Evolutionary conservation across 306 rosid species (phyloP).

Genomic region (Lupinus albus): DNA sequence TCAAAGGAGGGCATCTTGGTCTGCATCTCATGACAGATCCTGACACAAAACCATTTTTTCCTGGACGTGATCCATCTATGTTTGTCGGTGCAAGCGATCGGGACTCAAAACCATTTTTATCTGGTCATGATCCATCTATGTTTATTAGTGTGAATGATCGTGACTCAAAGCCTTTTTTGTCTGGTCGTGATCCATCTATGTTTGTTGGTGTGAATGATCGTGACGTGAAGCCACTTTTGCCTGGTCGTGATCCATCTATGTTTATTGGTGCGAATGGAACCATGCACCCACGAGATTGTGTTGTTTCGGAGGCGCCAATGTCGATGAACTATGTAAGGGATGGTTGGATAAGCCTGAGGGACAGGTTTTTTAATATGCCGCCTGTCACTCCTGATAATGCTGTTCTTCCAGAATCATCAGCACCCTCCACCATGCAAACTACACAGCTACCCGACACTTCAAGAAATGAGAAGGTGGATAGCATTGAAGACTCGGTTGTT

Average conservation of each 20-base stretch:
- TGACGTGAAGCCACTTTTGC: conserved; percentile 66
- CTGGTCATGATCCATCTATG: conserved; percentile 71
- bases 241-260: conserved; percentile 70
- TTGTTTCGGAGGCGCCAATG: conserved; percentile 58
- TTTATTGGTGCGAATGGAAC: conserved; percentile 47
- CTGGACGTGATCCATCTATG: conserved; percentile 72
- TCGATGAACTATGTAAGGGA: conserved; percentile 73
- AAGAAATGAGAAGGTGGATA: conserved; percentile 65
- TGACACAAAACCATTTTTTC: conserved; percentile 66
- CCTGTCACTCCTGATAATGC: conserved; percentile 64
- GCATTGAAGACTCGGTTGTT: conserved; percentile 60
- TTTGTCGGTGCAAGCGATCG: conserved; percentile 66
- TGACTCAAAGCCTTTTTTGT: conserved; percentile 66
- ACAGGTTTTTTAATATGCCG: conserved; percentile 69
- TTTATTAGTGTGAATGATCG: conserved; percentile 65
- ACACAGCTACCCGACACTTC: conserved; percentile 56
- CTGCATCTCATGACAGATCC: conserved; percentile 88
- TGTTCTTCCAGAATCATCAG: conserved; percentile 72
- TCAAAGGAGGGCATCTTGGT: conserved; percentile 82
- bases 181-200: conserved; percentile 72
- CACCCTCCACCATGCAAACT: conserved; percentile 60
- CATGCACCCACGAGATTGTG: conserved; percentile 68
- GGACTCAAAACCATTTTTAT: conserved; percentile 66
- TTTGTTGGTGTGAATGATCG: conserved; percentile 67
- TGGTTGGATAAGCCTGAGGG: conserved; percentile 72